phyloP scores from a whole-genome alignment of 768 basidiomycete genomes.

The Psilocybe azurescens region DNA sequence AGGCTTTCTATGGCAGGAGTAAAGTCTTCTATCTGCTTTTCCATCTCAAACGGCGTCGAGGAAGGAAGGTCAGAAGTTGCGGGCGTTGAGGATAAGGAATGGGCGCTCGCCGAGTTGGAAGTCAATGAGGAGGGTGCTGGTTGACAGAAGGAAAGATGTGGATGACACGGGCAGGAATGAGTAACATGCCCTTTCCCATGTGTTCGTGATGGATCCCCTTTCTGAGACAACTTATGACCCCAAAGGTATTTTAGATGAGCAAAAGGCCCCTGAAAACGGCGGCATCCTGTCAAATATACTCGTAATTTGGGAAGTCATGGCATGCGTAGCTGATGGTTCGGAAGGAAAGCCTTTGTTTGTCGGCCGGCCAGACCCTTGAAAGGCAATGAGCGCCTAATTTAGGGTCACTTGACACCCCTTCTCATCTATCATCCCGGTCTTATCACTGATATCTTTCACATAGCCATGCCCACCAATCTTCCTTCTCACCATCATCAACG shows the following conservation, averaged over 20 bases:
- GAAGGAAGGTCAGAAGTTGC: no score
- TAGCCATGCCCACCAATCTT: background rate
- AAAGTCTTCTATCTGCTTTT: background rate
- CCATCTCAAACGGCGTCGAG: background rate
- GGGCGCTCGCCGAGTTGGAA: no score
- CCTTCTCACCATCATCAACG: background rate
- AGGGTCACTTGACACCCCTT: slow-evolving; percentile 4
- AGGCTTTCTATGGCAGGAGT: background rate
- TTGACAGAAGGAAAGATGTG: background rate
- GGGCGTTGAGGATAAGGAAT: background rate
- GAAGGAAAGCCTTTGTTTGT: slow-evolving; percentile 3
- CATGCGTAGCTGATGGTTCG: background rate
- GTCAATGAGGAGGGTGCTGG: background rate
- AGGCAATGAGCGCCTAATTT: slow-evolving; percentile 14
- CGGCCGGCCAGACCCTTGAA: slow-evolving; percentile 3
- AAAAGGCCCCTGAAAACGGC: background rate
- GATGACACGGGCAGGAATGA: background rate
- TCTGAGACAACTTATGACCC: background rate
- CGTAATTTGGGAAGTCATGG: background rate
- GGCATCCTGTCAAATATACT: background rate
- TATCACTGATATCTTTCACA: background rate
- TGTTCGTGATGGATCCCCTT: background rate
- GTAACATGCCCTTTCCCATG: slow-evolving; percentile 1
- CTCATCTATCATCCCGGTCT: background rate
- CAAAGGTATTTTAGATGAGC: background rate